Evolutionary conservation across 2,329 filamentous ascomycete genomes (phyloP), one percentile per base, ranked within the genome.

Genomic region (Westerdykella aurantiaca): DNA sequence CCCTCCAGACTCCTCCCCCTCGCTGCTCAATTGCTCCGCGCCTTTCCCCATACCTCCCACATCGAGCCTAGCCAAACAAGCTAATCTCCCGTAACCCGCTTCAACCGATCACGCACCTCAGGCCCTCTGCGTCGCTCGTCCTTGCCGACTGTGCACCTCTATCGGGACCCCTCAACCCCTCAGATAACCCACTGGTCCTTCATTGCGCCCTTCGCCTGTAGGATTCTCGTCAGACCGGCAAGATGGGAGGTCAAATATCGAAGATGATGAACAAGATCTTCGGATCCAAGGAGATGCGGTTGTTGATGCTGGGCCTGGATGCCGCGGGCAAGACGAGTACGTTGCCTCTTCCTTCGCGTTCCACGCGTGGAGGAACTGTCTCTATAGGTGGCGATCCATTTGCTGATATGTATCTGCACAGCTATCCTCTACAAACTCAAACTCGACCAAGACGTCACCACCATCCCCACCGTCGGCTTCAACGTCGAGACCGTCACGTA

Each of bases 401-500:
- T 39, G 46, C 57, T 64, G 40, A 62, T 47, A 16, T 12, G 3
- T 35, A 13, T 23, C 14, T 35, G 21, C 29, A 21, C 55, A 76
- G 73, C 93, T 64, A 98, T 98, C 69, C 84, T 98, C 62, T 98
- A 98, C 80, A 98, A 98, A 82, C 84, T 98, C 73, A 98, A 98
- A 83, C 87, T 98, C 68, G 91, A 93, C 76, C 86, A 96, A 80
- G 93, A 95, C 70, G 93, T 97, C 72, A 97, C 93, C 69, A 98
- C 93, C 60, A 98, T 98, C 68, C 93, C 93, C 60, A 98, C 93
- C 68, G 95, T 97, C 68, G 93, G 93, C 66, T 98, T 98, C 85
- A 98, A 98, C 79, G 93, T 98, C 72, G 93, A 98, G 82, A 97
- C 93, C 44, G 93, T 98, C 72, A 90, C 95, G 72, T 97, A 97